These are phyloP conservation scores for Saturnispora gosingensis DNA, from an alignment of 805 yeast species.

Conservation along the genomic window DNA sequence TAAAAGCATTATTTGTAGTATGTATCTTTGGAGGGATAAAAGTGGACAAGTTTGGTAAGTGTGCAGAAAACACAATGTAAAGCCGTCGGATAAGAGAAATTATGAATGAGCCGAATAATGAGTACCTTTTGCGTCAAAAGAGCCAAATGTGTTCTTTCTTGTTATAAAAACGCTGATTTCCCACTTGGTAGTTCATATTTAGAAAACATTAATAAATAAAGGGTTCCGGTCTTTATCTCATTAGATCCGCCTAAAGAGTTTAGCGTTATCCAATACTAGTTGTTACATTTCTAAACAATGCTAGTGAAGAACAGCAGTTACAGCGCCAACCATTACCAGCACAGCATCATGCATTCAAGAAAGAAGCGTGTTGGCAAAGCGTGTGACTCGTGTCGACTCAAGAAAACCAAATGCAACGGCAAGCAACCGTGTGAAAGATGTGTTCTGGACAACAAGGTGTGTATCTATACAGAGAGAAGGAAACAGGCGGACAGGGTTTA, in stretches of 20 bases:
- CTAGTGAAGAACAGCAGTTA: background rate
- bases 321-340: background rate
- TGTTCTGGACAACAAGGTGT: slow-evolving; percentile 44
- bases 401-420: slow-evolving; percentile 58
- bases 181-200: background rate
- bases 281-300: background rate
- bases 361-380: slow-evolving; percentile 57
- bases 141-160: background rate
- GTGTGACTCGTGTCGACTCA: slow-evolving; percentile 53
- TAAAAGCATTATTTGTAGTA: background rate
- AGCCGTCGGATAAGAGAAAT: background rate
- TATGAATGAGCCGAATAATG: background rate
- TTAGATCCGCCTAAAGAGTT: background rate
- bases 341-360: background rate
- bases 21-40: background rate
- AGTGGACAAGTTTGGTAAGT: background rate
- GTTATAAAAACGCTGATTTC: background rate
- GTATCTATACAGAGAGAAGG: slow-evolving; percentile 49
- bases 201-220: background rate
- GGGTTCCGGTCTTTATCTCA: background rate
- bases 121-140: background rate
- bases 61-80: background rate
- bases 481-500: slow-evolving; percentile 45
- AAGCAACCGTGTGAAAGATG: slow-evolving; percentile 52
- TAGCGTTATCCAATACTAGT: background rate